Evolutionary conservation across 495 filamentous ascomycete species (phyloP).

Genomic region (Aspergillus ostianus): DNA sequence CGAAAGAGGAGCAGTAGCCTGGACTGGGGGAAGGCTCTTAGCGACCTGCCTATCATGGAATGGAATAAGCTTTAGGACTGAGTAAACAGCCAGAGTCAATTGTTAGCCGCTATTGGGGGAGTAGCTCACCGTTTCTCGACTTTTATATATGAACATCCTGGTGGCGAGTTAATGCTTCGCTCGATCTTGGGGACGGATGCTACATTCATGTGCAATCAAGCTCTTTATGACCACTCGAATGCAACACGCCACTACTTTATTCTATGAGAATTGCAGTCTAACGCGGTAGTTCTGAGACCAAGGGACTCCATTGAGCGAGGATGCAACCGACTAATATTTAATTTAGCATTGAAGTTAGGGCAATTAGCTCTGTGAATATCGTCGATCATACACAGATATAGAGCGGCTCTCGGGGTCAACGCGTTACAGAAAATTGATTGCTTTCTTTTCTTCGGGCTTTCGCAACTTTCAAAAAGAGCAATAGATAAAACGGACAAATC

Average conservation of each 20-base stretch:
- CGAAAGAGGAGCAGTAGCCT: not conserved
- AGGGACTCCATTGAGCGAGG: too few species aligned
- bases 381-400: too few species aligned
- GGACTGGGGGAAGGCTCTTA: not conserved
- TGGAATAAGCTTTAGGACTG: not conserved
- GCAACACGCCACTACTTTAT: not conserved
- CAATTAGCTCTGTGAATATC: too few species aligned
- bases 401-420: too few species aligned
- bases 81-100: not conserved
- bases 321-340: too few species aligned
- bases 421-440: too few species aligned
- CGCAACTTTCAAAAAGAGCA: too few species aligned
- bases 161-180: slow-evolving; percentile 4
- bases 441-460: too few species aligned
- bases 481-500: too few species aligned
- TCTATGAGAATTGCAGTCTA: slow-evolving; percentile 5
- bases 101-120: slow-evolving; percentile 2
- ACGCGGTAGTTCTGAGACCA: not conserved
- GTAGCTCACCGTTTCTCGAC: slow-evolving; percentile 5
- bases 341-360: too few species aligned
- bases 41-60: not conserved
- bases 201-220: slow-evolving; percentile 2
- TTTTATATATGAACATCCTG: slow-evolving; percentile 8
- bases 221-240: slow-evolving; percentile 7
- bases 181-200: slow-evolving; percentile 5